These are phyloP conservation scores for Mycena filopes DNA, from an alignment of 768 basidiomycete species.

Conservation along the genomic window DNA sequence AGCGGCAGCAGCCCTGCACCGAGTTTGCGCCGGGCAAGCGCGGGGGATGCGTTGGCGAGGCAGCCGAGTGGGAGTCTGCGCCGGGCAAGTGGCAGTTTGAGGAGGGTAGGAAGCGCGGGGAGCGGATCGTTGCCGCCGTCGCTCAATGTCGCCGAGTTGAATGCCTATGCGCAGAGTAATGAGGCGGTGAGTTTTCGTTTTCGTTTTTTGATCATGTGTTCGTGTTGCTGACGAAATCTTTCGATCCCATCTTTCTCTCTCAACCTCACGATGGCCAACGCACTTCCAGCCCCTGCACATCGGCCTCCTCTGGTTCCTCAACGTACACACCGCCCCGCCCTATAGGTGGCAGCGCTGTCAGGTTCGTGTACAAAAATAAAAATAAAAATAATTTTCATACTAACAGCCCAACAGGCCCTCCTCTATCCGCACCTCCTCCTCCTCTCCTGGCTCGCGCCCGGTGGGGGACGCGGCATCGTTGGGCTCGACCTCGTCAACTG, in stretches of 20 bases:
- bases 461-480: constrained; percentile 86
- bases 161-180: constrained; percentile 58
- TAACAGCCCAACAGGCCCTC: constrained; percentile 50
- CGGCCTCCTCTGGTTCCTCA: constrained; percentile 90
- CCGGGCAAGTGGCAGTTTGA: not conserved
- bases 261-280: no score
- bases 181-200: constrained; percentile 53
- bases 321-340: constrained; percentile 85
- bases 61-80: constrained; percentile 37
- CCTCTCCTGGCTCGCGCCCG: constrained; percentile 87
- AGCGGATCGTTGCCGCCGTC: constrained; percentile 50
- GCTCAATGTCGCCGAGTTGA: constrained; percentile 58
- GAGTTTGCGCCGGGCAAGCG: not conserved
- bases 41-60: constrained; percentile 31
- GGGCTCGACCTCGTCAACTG: constrained; percentile 90
- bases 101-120: constrained; percentile 29
- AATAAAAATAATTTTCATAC: no score
- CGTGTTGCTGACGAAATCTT: not conserved
- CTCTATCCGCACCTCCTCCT: constrained; percentile 87
- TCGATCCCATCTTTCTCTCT: not conserved
- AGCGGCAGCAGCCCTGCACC: not conserved
- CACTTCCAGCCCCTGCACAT: constrained; percentile 79
- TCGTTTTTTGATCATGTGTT: not conserved
- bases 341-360: constrained; percentile 87
- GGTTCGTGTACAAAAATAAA: constrained; percentile 52